phyloP scores from a whole-genome alignment of 257 asterid genomes.

The Petrea volubilis region DNA sequence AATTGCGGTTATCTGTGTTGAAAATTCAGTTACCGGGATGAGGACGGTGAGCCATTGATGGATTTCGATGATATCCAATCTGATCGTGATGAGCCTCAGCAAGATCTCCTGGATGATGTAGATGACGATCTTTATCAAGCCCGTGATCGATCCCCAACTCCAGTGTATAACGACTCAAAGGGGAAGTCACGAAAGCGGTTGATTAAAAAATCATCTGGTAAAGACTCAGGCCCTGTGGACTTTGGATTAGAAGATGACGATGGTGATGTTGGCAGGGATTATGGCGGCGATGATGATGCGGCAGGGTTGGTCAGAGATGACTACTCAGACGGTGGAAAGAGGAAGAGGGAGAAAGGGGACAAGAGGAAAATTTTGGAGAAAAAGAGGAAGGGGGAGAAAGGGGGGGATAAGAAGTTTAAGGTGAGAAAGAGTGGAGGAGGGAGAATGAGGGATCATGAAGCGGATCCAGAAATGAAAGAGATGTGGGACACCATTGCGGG shows the following conservation, averaged over 20 bases:
- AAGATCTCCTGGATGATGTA: conserved; percentile 48
- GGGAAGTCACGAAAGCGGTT: conserved; percentile 77
- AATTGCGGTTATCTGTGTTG: conserved; percentile 14
- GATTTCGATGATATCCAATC: conserved; percentile 71
- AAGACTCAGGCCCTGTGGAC: conserved; percentile 40
- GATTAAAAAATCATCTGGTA: conserved; percentile 58
- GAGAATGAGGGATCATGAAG: conserved; percentile 61
- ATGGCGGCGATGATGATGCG: conserved; percentile 40
- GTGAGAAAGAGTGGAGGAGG: conserved; percentile 58
- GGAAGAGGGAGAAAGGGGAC: conserved; percentile 45
- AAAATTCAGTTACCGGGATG: conserved; percentile 68
- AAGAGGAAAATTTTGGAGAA: conserved; percentile 57
- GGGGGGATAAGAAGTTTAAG: conserved; percentile 56
- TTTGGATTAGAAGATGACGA: conserved; percentile 59
- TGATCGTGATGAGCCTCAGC: conserved; percentile 60
- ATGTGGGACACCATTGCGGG: conserved; percentile 97
- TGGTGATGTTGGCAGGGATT: conserved; percentile 36
- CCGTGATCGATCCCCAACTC: conserved; percentile 66
- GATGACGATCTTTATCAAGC: conserved; percentile 29
- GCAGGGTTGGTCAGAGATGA: conserved; percentile 54
- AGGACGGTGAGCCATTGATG: conserved; percentile 95
- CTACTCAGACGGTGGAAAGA: conserved; percentile 48
- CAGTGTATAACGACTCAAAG: conserved; percentile 56
- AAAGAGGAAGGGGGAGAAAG: conserved; percentile 58
- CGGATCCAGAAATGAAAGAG: conserved; percentile 90